Evolutionary conservation across 2,329 filamentous ascomycete species (phyloP).

Genomic region (Fusarium ramigenum): DNA sequence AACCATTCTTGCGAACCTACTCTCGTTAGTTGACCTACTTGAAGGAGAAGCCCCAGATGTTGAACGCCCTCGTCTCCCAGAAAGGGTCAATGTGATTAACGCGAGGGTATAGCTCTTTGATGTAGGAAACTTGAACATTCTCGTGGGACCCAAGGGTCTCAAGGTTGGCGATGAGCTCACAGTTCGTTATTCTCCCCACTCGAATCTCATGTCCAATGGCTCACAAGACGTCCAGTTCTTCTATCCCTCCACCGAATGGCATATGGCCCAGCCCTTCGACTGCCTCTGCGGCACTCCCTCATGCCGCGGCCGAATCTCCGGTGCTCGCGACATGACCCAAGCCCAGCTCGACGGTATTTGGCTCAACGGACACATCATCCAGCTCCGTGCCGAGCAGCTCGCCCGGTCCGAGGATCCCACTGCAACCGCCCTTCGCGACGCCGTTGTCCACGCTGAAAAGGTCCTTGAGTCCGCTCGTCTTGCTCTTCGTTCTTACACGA

Average conservation of each 20-base stretch:
- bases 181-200: slow-evolving; percentile 42
- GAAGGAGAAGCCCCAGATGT: slow-evolving; percentile 20
- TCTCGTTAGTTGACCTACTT: slow-evolving; percentile 59
- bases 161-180: slow-evolving; percentile 66
- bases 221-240: slow-evolving; percentile 63
- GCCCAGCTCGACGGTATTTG: slow-evolving; percentile 66
- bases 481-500: slow-evolving; percentile 54
- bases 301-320: slow-evolving; percentile 70
- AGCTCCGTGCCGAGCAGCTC: slow-evolving; percentile 58
- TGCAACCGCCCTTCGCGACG: slow-evolving; percentile 53
- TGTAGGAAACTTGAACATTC: slow-evolving; percentile 63
- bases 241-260: slow-evolving; percentile 79
- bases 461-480: slow-evolving; percentile 56
- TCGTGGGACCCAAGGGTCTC: slow-evolving; percentile 67
- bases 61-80: neutral
- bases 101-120: slow-evolving; percentile 65
- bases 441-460: slow-evolving; percentile 58
- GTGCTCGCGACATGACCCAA: slow-evolving; percentile 68
- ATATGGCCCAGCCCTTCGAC: slow-evolving; percentile 76
- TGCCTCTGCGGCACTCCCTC: slow-evolving; percentile 67
- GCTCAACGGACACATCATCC: slow-evolving; percentile 69
- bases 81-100: slow-evolving; percentile 9
- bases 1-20: slow-evolving; percentile 75
- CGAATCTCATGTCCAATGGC: neutral
- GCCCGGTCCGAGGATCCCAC: slow-evolving; percentile 50